Evolutionary conservation across 768 basidiomycete species (phyloP).

Genomic region (Psilocybe cubensis): DNA sequence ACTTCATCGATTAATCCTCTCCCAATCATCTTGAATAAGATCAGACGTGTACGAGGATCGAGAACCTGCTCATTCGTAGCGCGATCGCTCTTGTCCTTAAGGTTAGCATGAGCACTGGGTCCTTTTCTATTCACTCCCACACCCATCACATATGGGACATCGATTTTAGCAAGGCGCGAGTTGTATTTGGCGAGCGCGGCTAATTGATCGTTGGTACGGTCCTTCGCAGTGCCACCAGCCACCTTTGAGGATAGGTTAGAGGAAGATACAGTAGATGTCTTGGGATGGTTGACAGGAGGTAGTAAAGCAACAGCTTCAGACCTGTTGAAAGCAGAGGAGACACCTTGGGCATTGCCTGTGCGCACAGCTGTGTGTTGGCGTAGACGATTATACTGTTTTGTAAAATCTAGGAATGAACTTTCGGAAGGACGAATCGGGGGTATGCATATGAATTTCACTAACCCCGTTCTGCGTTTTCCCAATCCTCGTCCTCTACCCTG

Average conservation of each 20-base stretch:
- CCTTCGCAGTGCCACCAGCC: slow-evolving; percentile 40
- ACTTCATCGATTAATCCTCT: slow-evolving; percentile 87
- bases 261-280: slow-evolving; percentile 28
- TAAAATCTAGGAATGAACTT: slow-evolving; percentile 73
- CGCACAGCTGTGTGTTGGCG: slow-evolving; percentile 89
- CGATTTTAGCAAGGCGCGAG: slow-evolving; percentile 74
- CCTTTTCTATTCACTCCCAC: slow-evolving; percentile 92
- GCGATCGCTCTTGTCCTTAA: slow-evolving; percentile 95
- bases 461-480: slow-evolving; percentile 88
- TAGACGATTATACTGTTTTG: slow-evolving; percentile 96
- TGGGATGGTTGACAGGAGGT: slow-evolving; percentile 75
- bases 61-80: slow-evolving; percentile 97
- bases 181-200: slow-evolving; percentile 77
- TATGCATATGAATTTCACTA: slow-evolving; percentile 19
- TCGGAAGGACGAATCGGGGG: slow-evolving; percentile 12
- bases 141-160: slow-evolving; percentile 67
- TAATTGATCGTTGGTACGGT: slow-evolving; percentile 73
- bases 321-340: slow-evolving; percentile 53
- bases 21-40: slow-evolving; percentile 96
- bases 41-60: slow-evolving; percentile 92
- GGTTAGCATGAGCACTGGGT: slow-evolving; percentile 82
- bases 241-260: slow-evolving; percentile 21
- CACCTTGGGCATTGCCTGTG: slow-evolving; percentile 67
- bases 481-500: slow-evolving; percentile 85
- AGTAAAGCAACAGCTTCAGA: slow-evolving; percentile 58